Evolutionary conservation across 805 yeast genomes (phyloP).

Genomic region (Yamadazyma insecticola): DNA sequence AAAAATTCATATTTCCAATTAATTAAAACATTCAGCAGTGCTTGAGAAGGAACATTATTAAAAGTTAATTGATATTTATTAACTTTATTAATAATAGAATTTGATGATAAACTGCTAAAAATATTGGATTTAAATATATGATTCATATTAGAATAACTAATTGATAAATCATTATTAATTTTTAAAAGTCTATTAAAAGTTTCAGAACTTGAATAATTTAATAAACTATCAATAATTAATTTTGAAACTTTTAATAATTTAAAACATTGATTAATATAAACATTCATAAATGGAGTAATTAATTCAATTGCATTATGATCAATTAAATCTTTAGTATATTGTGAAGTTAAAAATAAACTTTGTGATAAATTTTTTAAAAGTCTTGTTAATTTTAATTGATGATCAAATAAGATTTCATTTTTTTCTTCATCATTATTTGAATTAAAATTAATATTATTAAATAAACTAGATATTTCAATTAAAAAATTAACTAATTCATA

Average conservation of each 20-base stretch:
- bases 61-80: constrained; percentile 24
- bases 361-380: constrained; percentile 30
- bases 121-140: constrained; percentile 5
- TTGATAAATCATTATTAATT: constrained; percentile 33
- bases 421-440: constrained; percentile 14
- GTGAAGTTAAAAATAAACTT: constrained; percentile 25
- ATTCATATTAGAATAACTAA: constrained; percentile 25
- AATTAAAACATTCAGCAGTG: constrained; percentile 1
- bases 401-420: constrained; percentile 24
- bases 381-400: constrained; percentile 35
- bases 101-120: constrained; percentile 21
- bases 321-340: constrained; percentile 19
- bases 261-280: constrained; percentile 29
- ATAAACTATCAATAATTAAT: constrained; percentile 25
- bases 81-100: constrained; percentile 21
- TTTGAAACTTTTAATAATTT: constrained; percentile 33
- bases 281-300: constrained; percentile 25
- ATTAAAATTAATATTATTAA: constrained; percentile 10
- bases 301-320: constrained; percentile 6
- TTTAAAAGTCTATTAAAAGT: constrained; percentile 25
- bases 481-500: constrained; percentile 32
- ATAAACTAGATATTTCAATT: constrained; percentile 21
- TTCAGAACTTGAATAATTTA: constrained; percentile 18
- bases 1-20: constrained; percentile 18
- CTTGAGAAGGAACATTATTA: constrained; percentile 5